Evolutionary conservation across 805 yeast genomes (phyloP).

Genomic region (Pichia gijzeniarum): DNA sequence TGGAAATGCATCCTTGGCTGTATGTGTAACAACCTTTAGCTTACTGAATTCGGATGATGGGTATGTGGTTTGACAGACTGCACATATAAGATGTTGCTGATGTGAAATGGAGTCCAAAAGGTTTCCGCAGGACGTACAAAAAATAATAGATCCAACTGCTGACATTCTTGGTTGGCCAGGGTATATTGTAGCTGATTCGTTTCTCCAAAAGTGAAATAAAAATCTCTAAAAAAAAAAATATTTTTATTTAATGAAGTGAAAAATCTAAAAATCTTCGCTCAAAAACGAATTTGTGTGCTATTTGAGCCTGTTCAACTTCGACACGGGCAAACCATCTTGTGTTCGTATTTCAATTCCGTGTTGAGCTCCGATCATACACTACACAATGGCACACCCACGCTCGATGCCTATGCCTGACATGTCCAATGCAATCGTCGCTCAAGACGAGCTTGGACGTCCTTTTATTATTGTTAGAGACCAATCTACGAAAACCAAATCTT

Average conservation of each 20-base stretch:
- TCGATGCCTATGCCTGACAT: conserved; percentile 70
- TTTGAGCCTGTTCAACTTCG: no score
- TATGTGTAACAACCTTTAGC: conserved; percentile 78
- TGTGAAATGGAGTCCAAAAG: conserved; percentile 64
- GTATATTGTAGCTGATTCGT: no score
- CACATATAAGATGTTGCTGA: conserved; percentile 20
- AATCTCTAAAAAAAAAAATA: no score
- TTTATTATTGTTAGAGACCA: conserved; percentile 91
- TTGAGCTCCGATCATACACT: not conserved
- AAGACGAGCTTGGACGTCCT: conserved; percentile 99
- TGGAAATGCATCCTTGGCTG: conserved; percentile 92
- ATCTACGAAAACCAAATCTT: conserved; percentile 46
- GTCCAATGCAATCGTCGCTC: conserved; percentile 98
- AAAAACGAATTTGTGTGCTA: no score
- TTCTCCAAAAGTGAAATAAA: no score
- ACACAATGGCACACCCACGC: conserved; percentile 17
- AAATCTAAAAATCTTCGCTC: conserved; percentile 4
- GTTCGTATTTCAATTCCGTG: no score
- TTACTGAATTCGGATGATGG: conserved; percentile 52
- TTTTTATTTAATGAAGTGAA: no score
- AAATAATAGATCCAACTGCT: conserved; percentile 90
- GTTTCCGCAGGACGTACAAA: conserved; percentile 91
- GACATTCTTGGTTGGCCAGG: conserved; percentile 49
- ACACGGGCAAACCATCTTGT: no score
- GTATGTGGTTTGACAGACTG: conserved; percentile 38